A percentile compares a stretch with the other conserved stretches of the same genome.
Conservation (phyloP, 1,284 basidiomycete species). For the Cutaneotrichosporon daszewskae region DNA sequence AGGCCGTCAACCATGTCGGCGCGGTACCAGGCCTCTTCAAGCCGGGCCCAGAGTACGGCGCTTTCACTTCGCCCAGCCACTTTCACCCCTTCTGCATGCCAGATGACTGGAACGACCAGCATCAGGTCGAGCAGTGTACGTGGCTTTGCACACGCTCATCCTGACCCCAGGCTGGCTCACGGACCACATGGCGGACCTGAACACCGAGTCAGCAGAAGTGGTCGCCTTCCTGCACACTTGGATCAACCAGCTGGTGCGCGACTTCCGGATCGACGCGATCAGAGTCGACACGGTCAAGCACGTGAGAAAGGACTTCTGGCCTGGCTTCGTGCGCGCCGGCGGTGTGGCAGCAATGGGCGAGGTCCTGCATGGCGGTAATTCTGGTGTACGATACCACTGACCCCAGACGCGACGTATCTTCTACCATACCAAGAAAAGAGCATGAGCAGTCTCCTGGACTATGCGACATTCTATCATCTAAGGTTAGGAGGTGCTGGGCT, state of each 20-base stretch:
- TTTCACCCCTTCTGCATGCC: constrained; percentile 49
- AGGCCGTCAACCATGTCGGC: constrained; percentile 49
- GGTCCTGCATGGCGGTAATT: constrained; percentile 47
- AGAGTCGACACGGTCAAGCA: constrained; percentile 52
- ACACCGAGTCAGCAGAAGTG: constrained; percentile 49
- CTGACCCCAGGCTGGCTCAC: constrained; percentile 44
- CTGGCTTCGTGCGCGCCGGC: constrained; percentile 43
- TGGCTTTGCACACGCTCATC: not conserved
- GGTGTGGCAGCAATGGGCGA: constrained; percentile 52
- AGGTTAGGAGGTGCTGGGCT: not conserved
- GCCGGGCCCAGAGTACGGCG: constrained; percentile 14
- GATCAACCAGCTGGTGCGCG: constrained; percentile 46
- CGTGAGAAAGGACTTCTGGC: constrained; percentile 52
- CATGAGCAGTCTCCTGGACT: constrained; percentile 55
- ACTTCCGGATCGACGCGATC: constrained; percentile 49
- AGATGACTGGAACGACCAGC: constrained; percentile 47
- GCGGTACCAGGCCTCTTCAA: constrained; percentile 32
- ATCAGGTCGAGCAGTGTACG: constrained; percentile 49
- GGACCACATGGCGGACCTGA: constrained; percentile 48
- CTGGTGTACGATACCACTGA: constrained; percentile 5
- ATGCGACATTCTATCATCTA: constrained; percentile 54
- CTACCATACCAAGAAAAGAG: constrained; percentile 46
- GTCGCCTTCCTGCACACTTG: constrained; percentile 45
- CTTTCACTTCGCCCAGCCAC: constrained; percentile 22
- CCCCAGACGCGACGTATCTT: constrained; percentile 38